Evolutionary conservation across 2,329 filamentous ascomycete genomes (phyloP).

Genomic region (Elsinoe necatrix): DNA sequence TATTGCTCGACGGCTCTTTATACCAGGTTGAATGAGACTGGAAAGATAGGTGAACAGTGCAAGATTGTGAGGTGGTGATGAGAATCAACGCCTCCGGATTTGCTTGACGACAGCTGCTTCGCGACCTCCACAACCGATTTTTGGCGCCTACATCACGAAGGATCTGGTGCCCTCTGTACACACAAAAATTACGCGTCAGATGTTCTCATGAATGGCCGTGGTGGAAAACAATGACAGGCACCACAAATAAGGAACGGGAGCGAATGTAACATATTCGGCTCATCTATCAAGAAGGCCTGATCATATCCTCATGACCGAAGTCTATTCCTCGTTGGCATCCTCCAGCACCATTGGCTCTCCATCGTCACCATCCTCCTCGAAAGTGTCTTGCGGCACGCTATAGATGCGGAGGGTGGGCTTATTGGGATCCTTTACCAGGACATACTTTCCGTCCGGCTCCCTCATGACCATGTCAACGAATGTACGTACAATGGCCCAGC

Average conservation of each 20-base stretch:
- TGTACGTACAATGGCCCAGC: conserved; percentile 97
- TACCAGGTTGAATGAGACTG: too few relatives aligned
- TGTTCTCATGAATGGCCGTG: too few relatives aligned
- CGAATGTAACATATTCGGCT: background rate
- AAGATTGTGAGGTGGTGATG: too few relatives aligned
- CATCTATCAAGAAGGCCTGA: background rate
- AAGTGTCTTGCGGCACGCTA: conserved; percentile 75
- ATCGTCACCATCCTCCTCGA: conserved; percentile 83
- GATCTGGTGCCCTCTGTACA: too few relatives aligned
- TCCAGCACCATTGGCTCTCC: conserved; percentile 53
- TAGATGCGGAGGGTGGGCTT: conserved; percentile 92
- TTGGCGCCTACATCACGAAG: too few relatives aligned
- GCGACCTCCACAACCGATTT: too few relatives aligned
- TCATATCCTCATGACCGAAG: background rate
- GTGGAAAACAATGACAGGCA: too few relatives aligned
- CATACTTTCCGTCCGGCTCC: conserved; percentile 65
- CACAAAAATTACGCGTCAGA: too few relatives aligned
- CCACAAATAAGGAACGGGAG: background rate
- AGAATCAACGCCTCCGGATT: too few relatives aligned
- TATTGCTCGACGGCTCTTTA: too few relatives aligned
- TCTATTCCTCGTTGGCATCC: conserved; percentile 48
- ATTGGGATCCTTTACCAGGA: conserved; percentile 83
- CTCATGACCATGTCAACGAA: conserved; percentile 90
- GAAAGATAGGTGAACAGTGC: too few relatives aligned
- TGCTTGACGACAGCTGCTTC: too few relatives aligned